These are phyloP conservation scores for Pezizomycotina sp. DNA, from an alignment of 2,329 filamentous ascomycete genomes.

Conservation along the genomic window DNA sequence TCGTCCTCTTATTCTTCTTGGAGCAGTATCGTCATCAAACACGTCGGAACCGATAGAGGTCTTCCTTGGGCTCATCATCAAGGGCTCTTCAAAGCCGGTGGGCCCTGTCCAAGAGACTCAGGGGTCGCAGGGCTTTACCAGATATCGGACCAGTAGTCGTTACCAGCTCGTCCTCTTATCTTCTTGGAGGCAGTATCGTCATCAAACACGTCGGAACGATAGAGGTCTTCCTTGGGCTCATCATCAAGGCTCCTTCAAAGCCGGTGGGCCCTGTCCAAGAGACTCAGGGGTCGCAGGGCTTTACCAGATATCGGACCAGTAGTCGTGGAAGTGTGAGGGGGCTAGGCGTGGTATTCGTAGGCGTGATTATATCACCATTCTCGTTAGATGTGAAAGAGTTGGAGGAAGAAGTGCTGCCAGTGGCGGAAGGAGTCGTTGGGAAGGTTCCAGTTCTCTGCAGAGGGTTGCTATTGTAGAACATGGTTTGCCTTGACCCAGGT, in stretches of 20 bases:
- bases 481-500: constrained; percentile 19
- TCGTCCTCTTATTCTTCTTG: constrained; percentile 21
- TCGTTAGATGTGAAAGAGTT: constrained; percentile 18
- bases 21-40: constrained; percentile 11
- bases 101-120: constrained; percentile 75
- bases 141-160: constrained; percentile 30
- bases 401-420: constrained; percentile 17
- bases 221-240: constrained; percentile 21
- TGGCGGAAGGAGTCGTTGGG: constrained; percentile 18
- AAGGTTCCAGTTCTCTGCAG: constrained; percentile 13
- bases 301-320: constrained; percentile 38
- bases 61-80: constrained; percentile 19
- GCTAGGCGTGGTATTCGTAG: constrained; percentile 32
- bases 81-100: constrained; percentile 14
- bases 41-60: constrained; percentile 18
- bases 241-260: constrained; percentile 10
- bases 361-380: constrained; percentile 26
- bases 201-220: constrained; percentile 19
- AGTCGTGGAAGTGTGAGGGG: constrained; percentile 8
- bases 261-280: constrained; percentile 58
- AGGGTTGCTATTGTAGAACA: constrained; percentile 21
- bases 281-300: constrained; percentile 67
- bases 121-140: constrained; percentile 62
- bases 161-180: constrained; percentile 25
- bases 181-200: constrained; percentile 9